Evolutionary conservation across 805 yeast species (phyloP).

Genomic region (Isabelozyma gotoi): DNA sequence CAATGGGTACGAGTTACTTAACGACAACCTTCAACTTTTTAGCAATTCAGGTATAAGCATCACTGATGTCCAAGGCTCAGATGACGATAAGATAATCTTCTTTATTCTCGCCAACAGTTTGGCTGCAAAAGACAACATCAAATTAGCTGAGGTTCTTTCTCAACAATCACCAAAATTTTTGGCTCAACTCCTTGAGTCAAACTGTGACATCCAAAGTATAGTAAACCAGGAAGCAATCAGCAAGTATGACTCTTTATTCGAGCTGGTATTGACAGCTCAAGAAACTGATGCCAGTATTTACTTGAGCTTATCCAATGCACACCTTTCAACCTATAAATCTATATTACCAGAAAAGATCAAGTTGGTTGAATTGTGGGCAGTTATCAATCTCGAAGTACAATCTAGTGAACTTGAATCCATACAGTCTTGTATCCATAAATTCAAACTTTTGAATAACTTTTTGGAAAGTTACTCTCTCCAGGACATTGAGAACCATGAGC

Average conservation of each 20-base stretch:
- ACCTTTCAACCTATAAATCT: conserved; percentile 9
- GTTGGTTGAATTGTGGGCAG: conserved; percentile 15
- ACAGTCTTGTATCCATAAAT: conserved; percentile 17
- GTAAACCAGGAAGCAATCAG: neutral
- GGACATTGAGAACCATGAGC: neutral
- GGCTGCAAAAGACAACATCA: neutral
- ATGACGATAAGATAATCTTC: conserved; percentile 1
- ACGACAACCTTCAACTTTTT: conserved; percentile 10
- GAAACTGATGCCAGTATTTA: conserved; percentile 11
- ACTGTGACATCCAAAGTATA: conserved; percentile 5
- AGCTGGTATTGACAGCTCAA: conserved; percentile 1
- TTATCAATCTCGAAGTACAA: conserved; percentile 12
- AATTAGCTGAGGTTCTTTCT: neutral
- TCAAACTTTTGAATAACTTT: conserved; percentile 26
- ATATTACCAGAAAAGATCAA: conserved; percentile 7
- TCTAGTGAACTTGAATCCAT: conserved; percentile 21
- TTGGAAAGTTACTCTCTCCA: conserved; percentile 7
- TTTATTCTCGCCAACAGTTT: neutral
- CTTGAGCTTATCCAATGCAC: conserved; percentile 19
- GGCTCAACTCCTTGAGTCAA: conserved; percentile 11
- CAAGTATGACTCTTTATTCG: neutral
- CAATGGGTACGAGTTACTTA: conserved; percentile 25
- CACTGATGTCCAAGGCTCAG: neutral
- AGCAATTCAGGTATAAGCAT: neutral
- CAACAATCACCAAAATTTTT: conserved; percentile 3